Base-by-base conservation (phyloP, 2,329 filamentous ascomycete genomes). In the Trichothecium sympodiale region DNA sequence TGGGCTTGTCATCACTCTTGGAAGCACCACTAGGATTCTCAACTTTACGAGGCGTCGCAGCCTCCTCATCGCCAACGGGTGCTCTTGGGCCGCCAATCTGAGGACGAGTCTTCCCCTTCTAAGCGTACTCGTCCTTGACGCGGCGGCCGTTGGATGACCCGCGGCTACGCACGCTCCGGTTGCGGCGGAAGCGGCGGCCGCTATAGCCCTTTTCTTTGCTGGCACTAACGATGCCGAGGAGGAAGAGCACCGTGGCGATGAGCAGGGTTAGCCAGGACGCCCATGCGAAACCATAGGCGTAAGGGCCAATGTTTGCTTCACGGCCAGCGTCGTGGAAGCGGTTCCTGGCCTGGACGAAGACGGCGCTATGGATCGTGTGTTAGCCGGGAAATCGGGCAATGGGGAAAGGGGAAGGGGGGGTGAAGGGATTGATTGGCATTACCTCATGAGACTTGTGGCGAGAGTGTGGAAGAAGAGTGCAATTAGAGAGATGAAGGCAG, bases 211-310 rank as follows among this genome's bases (percentile, higher is more conserved):
- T 40, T 13, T 33, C 29, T 34, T 29, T 31, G 40, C 65, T 62
- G 35, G 65, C 60, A 28, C 73, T 62, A 18, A 74, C 71, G 35
- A 76, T 76, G 20, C 76, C 76, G 23, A 77, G 37, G 56, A 71
- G 81, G 62, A 87, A 84, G 39, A 86, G 60, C 20, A 84, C 45
- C 4, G 71, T 73, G 13, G 80, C 71, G 44, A 88, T 55, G 45
- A 85, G 60, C 47, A 84, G 71, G 36, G 71, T 70, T 8, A 71
- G 73, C 58, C 77, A 76, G 2, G 81, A 71, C 13, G 69, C 77
- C 84, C 84, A 91, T 43, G 76, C 77, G 61, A 87, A 89, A 31
- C 73, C 84, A 50, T 85, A 84, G 15, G 77, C 80, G 49, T 80
- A 83, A 23, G 50, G 51, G 36, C 84, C 84, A 27, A 91, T 54